phyloP scores from a whole-genome alignment of 148 eudicot genomes.

The Cornus controversa region DNA sequence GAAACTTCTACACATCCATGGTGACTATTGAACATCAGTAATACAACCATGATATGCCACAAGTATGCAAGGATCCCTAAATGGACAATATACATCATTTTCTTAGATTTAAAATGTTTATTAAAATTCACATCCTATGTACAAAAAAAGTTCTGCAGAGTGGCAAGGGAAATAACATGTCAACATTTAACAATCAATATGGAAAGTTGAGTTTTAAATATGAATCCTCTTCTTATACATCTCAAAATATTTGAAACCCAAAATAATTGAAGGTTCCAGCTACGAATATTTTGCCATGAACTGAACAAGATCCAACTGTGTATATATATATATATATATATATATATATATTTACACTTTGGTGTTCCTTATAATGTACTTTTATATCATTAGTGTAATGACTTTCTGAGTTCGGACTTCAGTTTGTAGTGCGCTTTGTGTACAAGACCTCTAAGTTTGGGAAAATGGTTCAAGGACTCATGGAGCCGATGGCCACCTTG shows the following conservation, averaged over 20 bases:
- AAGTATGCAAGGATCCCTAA: background rate
- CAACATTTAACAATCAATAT: background rate
- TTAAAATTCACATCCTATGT: too few relatives aligned
- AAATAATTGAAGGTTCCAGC: background rate
- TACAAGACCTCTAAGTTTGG: constrained; percentile 17
- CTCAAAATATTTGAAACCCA: background rate
- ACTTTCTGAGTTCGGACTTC: constrained; percentile 30
- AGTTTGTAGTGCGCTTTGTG: constrained; percentile 44
- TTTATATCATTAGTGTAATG: constrained; percentile 10
- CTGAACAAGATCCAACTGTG: background rate
- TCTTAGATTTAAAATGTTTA: background rate
- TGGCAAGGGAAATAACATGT: background rate
- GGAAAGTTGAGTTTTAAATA: background rate
- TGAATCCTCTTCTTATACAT: background rate
- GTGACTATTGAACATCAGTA: too few relatives aligned
- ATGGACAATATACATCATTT: background rate
- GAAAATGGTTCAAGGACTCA: too few relatives aligned
- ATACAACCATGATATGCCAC: background rate
- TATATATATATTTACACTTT: background rate
- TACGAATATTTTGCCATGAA: background rate
- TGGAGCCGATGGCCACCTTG: constrained; percentile 2
- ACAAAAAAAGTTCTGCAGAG: too few relatives aligned
- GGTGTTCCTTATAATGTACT: background rate
- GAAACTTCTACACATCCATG: too few relatives aligned
- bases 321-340: too few relatives aligned